Conservation (phyloP, 257 asterid genomes). For the Solanum medicagineum region DNA sequence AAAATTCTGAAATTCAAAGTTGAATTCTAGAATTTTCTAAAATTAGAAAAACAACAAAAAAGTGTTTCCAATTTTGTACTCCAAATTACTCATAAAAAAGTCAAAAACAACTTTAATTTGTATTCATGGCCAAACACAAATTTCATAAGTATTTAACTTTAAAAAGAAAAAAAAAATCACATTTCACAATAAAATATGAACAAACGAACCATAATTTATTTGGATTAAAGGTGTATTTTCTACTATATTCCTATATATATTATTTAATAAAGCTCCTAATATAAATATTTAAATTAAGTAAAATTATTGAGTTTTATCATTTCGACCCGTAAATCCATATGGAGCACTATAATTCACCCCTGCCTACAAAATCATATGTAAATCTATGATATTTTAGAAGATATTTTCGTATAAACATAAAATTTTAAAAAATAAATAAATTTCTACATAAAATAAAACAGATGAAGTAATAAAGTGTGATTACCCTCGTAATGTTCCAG, state of each 20-base stretch:
- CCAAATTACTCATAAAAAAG: too few relatives aligned
- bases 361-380: not conserved
- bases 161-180: too few relatives aligned
- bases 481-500: slow-evolving; percentile 32
- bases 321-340: not conserved
- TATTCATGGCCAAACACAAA: too few relatives aligned
- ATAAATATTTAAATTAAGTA: not conserved
- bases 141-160: too few relatives aligned
- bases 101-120: too few relatives aligned
- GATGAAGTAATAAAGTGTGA: not conserved
- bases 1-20: too few relatives aligned
- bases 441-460: not conserved
- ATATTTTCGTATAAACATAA: not conserved
- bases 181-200: too few relatives aligned
- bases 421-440: not conserved
- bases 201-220: too few relatives aligned
- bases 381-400: not conserved
- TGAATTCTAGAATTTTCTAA: too few relatives aligned
- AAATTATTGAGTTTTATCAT: not conserved
- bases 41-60: too few relatives aligned
- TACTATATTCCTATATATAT: not conserved
- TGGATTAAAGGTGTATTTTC: not conserved
- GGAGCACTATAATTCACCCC: not conserved
- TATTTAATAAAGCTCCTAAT: not conserved
- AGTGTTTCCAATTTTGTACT: too few relatives aligned